A percentile compares a stretch with the other conserved stretches of the same genome.
These are phyloP conservation scores for Hagleromyces aurorensis DNA, from an alignment of 805 yeast genomes.

Conservation along the genomic window DNA sequence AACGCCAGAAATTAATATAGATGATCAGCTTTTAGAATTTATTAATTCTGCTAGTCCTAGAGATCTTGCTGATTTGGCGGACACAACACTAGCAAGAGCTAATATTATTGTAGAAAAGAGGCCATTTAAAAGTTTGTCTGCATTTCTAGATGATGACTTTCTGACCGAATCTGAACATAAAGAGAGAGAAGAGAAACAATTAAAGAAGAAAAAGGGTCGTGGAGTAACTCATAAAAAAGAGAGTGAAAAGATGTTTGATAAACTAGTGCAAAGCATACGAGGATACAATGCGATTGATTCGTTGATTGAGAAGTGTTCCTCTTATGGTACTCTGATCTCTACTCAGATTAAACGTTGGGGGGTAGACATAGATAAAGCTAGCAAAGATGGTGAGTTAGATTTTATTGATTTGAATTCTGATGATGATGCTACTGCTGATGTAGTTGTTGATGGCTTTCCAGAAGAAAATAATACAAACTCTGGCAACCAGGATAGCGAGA, in stretches of 20 bases:
- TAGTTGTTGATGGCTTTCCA: constrained; percentile 22
- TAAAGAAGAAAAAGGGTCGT: constrained; percentile 30
- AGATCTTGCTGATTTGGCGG: constrained; percentile 76
- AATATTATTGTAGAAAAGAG: constrained; percentile 53
- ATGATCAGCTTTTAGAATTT: constrained; percentile 62
- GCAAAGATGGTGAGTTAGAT: constrained; percentile 34
- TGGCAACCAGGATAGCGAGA: constrained; percentile 26
- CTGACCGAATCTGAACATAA: constrained; percentile 29
- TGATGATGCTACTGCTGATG: constrained; percentile 23
- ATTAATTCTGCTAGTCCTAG: constrained; percentile 67
- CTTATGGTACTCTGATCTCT: constrained; percentile 63
- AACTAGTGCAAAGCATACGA: constrained; percentile 57
- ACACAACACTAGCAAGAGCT: constrained; percentile 60
- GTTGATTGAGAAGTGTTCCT: constrained; percentile 75
- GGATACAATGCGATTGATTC: constrained; percentile 95
- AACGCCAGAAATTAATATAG: constrained; percentile 38
- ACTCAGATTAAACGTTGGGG: constrained; percentile 82
- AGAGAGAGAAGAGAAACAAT: constrained; percentile 16
- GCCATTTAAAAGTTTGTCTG: constrained; percentile 57
- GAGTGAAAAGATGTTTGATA: constrained; percentile 70
- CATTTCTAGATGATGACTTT: constrained; percentile 52
- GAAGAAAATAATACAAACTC: constrained; percentile 7
- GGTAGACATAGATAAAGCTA: constrained; percentile 54
- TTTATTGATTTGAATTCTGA: constrained; percentile 28
- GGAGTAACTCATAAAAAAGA: constrained; percentile 44